Conservation (phyloP, 768 basidiomycete genomes). For the Pholiota microspora region DNA sequence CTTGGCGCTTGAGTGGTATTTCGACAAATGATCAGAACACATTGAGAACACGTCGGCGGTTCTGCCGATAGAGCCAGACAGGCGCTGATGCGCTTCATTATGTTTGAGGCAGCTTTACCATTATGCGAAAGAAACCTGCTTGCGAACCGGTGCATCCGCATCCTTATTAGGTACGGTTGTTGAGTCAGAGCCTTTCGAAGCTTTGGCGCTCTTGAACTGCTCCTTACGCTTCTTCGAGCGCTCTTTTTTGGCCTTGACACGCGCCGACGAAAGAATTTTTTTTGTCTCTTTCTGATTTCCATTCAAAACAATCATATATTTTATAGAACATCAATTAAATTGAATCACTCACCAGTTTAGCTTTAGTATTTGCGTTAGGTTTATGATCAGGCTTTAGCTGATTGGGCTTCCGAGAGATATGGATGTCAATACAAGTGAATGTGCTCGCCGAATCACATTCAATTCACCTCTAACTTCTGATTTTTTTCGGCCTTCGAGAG, state of each 20-base stretch:
- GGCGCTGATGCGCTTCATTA: conserved; percentile 1
- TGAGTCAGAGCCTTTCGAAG: not conserved
- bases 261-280: conserved; percentile 32
- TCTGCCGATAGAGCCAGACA: conserved; percentile 8
- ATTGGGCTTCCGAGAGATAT: conserved; percentile 4
- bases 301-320: not conserved
- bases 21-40: not conserved
- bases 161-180: not conserved
- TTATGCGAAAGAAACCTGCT: conserved; percentile 14
- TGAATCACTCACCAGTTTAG: conserved; percentile 34
- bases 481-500: conserved; percentile 37
- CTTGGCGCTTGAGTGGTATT: not conserved
- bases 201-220: conserved; percentile 2
- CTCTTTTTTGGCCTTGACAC: conserved; percentile 36
- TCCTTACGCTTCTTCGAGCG: conserved; percentile 32
- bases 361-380: conserved; percentile 29
- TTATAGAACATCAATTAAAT: not conserved
- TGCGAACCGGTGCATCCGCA: conserved; percentile 10
- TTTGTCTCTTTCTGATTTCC: conserved; percentile 42
- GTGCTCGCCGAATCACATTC: not conserved
- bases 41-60: not conserved
- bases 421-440: not conserved
- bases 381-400: conserved; percentile 26
- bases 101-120: not conserved
- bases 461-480: conserved; percentile 37